Conservation (phyloP, 352 stramenopile genomes). For the Phytophthora constricta region DNA sequence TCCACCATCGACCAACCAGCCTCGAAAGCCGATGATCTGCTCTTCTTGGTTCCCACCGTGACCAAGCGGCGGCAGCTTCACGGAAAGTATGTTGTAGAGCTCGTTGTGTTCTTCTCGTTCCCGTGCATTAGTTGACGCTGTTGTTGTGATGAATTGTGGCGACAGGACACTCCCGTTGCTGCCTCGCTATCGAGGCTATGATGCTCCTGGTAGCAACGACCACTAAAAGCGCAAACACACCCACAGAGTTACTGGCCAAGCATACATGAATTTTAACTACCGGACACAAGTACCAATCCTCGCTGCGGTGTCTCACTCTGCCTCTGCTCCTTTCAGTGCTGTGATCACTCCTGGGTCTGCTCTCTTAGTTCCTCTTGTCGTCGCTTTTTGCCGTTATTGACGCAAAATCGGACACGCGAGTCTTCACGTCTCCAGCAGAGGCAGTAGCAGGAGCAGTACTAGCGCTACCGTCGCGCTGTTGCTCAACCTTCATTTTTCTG, state of each 20-base stretch:
- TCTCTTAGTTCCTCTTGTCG: slow-evolving; percentile 30
- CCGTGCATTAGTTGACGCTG: slow-evolving; percentile 9
- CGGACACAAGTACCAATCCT: slow-evolving; percentile 35
- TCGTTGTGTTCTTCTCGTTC: slow-evolving; percentile 2
- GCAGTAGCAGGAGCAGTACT: not conserved
- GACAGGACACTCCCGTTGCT: slow-evolving; percentile 41
- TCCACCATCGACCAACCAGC: not conserved
- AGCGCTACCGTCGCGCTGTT: slow-evolving; percentile 12
- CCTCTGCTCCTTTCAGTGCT: slow-evolving; percentile 9
- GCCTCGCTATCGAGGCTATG: slow-evolving; percentile 37
- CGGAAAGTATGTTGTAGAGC: slow-evolving; percentile 42
- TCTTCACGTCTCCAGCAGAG: slow-evolving; percentile 15
- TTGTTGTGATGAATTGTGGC: slow-evolving; percentile 1
- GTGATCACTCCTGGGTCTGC: slow-evolving; percentile 14
- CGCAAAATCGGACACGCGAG: slow-evolving; percentile 7
- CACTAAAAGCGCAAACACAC: not conserved
- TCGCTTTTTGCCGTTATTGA: slow-evolving; percentile 23
- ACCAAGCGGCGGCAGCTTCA: slow-evolving; percentile 50
- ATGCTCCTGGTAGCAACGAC: slow-evolving; percentile 4
- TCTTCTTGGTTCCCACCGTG: slow-evolving; percentile 53
- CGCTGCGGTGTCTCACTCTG: slow-evolving; percentile 16
- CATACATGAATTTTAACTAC: slow-evolving; percentile 35
- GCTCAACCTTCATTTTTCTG: slow-evolving; percentile 18
- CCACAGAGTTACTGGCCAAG: slow-evolving; percentile 24
- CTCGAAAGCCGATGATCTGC: slow-evolving; percentile 17